These are phyloP conservation scores for Ustilago shanxiensis DNA, from an alignment of 1,284 basidiomycete genomes.

Conservation along the genomic window DNA sequence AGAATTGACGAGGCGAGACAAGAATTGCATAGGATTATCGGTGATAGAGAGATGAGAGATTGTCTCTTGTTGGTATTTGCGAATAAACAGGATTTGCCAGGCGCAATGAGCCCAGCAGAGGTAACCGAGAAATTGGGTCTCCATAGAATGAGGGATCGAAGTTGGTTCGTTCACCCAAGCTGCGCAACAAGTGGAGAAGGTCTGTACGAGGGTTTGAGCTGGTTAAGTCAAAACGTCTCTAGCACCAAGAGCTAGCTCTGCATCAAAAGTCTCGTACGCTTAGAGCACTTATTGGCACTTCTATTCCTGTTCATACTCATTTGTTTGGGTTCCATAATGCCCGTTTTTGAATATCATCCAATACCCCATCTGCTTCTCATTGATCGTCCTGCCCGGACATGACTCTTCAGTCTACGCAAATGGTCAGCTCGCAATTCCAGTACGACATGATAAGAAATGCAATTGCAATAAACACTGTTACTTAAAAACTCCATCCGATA, in stretches of 20 bases:
- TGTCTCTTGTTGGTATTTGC: slow-evolving; percentile 97
- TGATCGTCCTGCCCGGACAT: neutral
- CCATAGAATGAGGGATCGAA: slow-evolving; percentile 93
- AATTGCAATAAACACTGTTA: neutral
- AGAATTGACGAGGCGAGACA: slow-evolving; percentile 96
- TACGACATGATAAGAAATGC: neutral
- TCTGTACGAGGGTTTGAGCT: slow-evolving; percentile 66
- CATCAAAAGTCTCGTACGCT: no score
- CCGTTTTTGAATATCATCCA: neutral
- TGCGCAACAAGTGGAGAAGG: slow-evolving; percentile 68
- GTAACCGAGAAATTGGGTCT: slow-evolving; percentile 97
- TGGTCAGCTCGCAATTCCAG: no score
- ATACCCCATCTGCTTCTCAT: no score
- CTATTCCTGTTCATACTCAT: neutral
- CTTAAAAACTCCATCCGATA: neutral
- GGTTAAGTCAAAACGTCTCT: slow-evolving; percentile 63
- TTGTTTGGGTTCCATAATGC: no score
- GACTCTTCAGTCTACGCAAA: neutral
- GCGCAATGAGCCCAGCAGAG: slow-evolving; percentile 98
- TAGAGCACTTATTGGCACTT: no score
- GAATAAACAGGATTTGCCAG: slow-evolving; percentile 99
- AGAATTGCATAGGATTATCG: slow-evolving; percentile 95
- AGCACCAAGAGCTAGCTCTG: slow-evolving; percentile 40
- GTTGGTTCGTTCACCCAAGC: slow-evolving; percentile 95
- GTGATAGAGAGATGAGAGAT: slow-evolving; percentile 98